Evolutionary conservation across 2,329 filamentous ascomycete genomes (phyloP), one percentile per base, ranked within the genome.

Genomic region (Cytospora chrysosperma): DNA sequence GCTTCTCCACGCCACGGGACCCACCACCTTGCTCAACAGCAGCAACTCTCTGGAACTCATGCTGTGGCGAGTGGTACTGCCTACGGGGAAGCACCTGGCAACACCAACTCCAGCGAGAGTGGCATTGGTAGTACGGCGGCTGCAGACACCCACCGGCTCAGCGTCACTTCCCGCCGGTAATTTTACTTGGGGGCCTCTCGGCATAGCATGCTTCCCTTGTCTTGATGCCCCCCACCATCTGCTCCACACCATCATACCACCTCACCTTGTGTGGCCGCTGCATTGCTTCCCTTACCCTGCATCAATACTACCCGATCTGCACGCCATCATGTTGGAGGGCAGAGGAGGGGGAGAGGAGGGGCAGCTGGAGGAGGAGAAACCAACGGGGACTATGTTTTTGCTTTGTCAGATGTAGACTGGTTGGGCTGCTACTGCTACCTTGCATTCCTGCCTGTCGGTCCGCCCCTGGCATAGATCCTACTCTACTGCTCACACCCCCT

Each of bases 21-120:
- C 27, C 64, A 63, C 52, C 61, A 58, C 24, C 54, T 58, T 28
- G 21, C 56, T 13, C 64, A 63, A 27, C 56, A 59, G 15, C 61
- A 63, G 43, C 64, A 54, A 24, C 51, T 61, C 28, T 21, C 58
- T 24, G 51, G 58, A 2, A 19, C 51, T 32, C 58, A 64, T 58
- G 53, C 57, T 19, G 57, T 58, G 40, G 30, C 61, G 49, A 55
- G 61, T 58, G 52, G 58, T 54, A 64, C 57, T 24, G n/a, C 64
- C 30, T 66, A 66, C 57, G 64, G 64, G 53, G 64, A 61, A 57
- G 32, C 47, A 10, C 40, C 61, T 54, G 64, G 61, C 17, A 53
- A 50, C 61, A 58, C 54, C 61, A 64, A n/a, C 53, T 52, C 54
- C 32, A 57, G 57, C 54, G 56, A 27, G 64, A 52, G 57, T 54